Conservation (phyloP, 2,329 filamentous ascomycete genomes). For the Fusarium siculi region DNA sequence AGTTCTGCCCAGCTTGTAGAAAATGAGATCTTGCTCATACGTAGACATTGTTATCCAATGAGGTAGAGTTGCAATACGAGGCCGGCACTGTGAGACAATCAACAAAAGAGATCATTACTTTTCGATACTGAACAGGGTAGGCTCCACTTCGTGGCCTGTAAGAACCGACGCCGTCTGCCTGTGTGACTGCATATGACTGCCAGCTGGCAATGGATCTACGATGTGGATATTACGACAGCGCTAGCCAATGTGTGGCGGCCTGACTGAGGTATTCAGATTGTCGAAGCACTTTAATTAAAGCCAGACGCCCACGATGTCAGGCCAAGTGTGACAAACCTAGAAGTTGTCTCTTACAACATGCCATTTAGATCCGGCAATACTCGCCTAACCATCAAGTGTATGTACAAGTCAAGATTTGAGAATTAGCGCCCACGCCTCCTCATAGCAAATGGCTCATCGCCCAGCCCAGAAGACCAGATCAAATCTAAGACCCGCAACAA, state of each 20-base stretch:
- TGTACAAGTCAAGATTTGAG: slow-evolving; percentile 8
- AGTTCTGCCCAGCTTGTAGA: not conserved
- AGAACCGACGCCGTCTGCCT: slow-evolving; percentile 29
- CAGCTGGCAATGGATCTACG: slow-evolving; percentile 41
- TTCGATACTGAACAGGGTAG: slow-evolving; percentile 32
- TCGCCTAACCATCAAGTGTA: not conserved
- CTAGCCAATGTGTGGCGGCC: slow-evolving; percentile 44
- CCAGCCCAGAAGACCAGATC: slow-evolving; percentile 33
- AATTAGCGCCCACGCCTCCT: slow-evolving; percentile 10
- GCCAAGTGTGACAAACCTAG: slow-evolving; percentile 13
- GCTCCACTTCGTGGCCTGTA: not conserved
- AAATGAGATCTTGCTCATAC: not conserved
- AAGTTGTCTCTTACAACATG: slow-evolving; percentile 27
- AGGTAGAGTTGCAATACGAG: not conserved
- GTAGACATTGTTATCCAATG: not conserved
- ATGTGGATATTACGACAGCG: slow-evolving; percentile 37
- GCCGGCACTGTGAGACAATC: not conserved
- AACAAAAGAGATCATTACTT: not conserved
- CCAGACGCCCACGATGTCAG: slow-evolving; percentile 18
- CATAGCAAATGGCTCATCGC: slow-evolving; percentile 7
- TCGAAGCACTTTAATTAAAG: slow-evolving; percentile 21
- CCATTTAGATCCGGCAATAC: not conserved
- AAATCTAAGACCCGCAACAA: slow-evolving; percentile 37
- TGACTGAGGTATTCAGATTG: slow-evolving; percentile 36
- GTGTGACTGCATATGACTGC: slow-evolving; percentile 45